phyloP scores from a whole-genome alignment of 1,284 basidiomycete genomes.

The Austroboletus novae-zelandiae region DNA sequence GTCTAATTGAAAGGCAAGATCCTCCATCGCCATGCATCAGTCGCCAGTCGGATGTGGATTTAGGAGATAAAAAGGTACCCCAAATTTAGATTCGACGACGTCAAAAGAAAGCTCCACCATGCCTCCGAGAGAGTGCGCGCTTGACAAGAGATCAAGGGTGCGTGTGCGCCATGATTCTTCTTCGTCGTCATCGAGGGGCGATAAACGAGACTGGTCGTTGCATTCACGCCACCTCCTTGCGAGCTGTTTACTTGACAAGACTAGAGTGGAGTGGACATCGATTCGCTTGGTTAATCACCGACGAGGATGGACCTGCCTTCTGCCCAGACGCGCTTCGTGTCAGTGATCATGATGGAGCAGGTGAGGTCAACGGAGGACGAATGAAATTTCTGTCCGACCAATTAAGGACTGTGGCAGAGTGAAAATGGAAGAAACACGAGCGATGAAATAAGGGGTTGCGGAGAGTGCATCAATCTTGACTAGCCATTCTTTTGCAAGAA shows the following conservation, averaged over 20 bases:
- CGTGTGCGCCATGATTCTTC: conserved; percentile 54
- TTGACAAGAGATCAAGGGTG: conserved; percentile 50
- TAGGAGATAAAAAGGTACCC: conserved; percentile 39
- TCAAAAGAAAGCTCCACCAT: conserved; percentile 59
- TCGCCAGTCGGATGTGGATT: neutral
- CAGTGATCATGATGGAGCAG: conserved; percentile 64
- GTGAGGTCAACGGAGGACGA: conserved; percentile 51
- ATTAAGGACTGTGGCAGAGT: conserved; percentile 11
- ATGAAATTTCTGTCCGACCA: conserved; percentile 53
- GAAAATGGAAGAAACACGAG: conserved; percentile 37
- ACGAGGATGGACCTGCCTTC: conserved; percentile 50
- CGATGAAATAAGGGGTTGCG: conserved; percentile 68
- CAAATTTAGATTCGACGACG: conserved; percentile 52
- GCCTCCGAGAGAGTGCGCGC: conserved; percentile 57
- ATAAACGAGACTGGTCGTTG: conserved; percentile 40
- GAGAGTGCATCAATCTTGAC: conserved; percentile 56
- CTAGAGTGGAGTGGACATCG: conserved; percentile 35
- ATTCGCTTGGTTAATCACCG: conserved; percentile 22
- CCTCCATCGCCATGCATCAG: conserved; percentile 41
- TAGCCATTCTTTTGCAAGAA: conserved; percentile 70
- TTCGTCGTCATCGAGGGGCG: conserved; percentile 39
- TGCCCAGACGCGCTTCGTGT: conserved; percentile 71
- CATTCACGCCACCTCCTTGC: conserved; percentile 64
- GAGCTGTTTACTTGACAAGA: conserved; percentile 55
- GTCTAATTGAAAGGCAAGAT: conserved; percentile 61